phyloP scores from a whole-genome alignment of 2,329 filamentous ascomycete species.

The Pseudohalonectria lignicola region DNA sequence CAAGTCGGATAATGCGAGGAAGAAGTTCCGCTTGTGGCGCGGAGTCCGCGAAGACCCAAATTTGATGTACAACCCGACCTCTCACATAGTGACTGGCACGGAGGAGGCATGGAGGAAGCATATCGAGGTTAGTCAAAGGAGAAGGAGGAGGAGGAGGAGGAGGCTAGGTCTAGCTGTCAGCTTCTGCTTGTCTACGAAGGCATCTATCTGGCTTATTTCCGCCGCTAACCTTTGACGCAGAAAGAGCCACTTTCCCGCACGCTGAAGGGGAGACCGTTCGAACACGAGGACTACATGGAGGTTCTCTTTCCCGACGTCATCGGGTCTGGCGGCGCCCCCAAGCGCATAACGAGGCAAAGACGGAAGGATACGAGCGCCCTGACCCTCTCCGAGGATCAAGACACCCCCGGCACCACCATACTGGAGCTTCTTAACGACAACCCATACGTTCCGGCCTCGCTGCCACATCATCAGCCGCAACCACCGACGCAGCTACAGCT shows the following conservation, averaged over 20 bases:
- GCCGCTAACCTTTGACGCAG: constrained; percentile 20
- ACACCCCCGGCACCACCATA: constrained; percentile 24
- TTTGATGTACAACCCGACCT: constrained; percentile 40
- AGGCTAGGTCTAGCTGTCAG: no score
- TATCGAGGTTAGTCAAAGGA: constrained; percentile 36
- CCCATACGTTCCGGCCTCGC: constrained; percentile 9
- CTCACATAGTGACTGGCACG: constrained; percentile 39
- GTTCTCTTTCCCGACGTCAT: constrained; percentile 49
- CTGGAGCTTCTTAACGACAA: constrained; percentile 29
- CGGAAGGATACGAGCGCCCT: constrained; percentile 35
- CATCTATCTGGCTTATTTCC: constrained; percentile 2
- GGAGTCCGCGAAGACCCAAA: constrained; percentile 46
- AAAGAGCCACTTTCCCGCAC: constrained; percentile 47
- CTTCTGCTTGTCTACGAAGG: background rate
- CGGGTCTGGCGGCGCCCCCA: constrained; percentile 47
- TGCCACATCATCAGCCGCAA: constrained; percentile 5
- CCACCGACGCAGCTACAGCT: constrained; percentile 7
- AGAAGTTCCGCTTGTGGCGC: constrained; percentile 51
- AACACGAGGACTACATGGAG: constrained; percentile 51
- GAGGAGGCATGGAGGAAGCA: constrained; percentile 47
- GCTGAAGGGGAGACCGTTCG: constrained; percentile 44
- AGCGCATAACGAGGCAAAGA: constrained; percentile 45
- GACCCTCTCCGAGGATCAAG: constrained; percentile 30
- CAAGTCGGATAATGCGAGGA: constrained; percentile 52
- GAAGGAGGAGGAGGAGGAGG: no score